phyloP scores from a whole-genome alignment of 2,329 filamentous ascomycete species.

The Ophiostoma perfectum region DNA sequence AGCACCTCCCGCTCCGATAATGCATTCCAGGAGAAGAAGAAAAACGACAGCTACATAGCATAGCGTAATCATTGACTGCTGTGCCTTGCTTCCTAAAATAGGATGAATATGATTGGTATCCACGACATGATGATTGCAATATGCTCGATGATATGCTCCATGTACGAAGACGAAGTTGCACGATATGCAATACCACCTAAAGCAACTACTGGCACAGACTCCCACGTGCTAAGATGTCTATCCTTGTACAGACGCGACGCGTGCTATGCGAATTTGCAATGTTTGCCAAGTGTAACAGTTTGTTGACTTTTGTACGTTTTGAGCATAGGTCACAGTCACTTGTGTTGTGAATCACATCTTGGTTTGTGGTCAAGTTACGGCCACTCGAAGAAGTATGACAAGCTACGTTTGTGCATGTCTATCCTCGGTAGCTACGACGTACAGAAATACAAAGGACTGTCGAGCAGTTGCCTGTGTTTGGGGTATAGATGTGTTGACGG shows the following conservation, averaged over 20 bases:
- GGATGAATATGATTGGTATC: not conserved
- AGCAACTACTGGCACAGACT: not conserved
- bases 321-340: not conserved
- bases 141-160: not conserved
- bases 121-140: not conserved
- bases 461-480: too few species aligned
- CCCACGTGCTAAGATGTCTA: not conserved
- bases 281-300: not conserved
- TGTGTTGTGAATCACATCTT: not conserved
- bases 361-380: not conserved
- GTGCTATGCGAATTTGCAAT: not conserved
- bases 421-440: not conserved
- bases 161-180: not conserved
- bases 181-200: not conserved
- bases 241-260: not conserved
- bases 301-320: constrained; percentile 4
- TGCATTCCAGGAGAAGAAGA: too few species aligned
- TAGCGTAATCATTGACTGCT: too few species aligned
- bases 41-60: too few species aligned
- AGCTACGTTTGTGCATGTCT: not conserved
- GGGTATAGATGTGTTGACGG: not conserved
- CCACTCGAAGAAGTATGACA: not conserved
- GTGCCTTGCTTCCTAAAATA: too few species aligned
- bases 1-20: not conserved
- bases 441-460: too few species aligned